Conservation (phyloP, 2,329 filamentous ascomycete species). For the Talaromyces sp. region DNA sequence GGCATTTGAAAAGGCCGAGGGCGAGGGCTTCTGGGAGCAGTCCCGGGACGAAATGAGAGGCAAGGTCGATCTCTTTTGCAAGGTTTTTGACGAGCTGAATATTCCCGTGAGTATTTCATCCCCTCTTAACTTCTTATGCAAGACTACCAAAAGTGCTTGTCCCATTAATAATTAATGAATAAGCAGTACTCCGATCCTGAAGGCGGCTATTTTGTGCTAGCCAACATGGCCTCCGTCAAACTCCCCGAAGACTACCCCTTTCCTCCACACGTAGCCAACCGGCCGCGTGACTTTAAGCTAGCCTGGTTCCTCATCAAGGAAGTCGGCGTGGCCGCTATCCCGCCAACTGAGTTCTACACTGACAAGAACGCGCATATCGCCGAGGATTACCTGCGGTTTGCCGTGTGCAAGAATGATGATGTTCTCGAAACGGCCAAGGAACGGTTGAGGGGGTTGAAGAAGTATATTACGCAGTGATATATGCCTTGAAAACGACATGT, state of each 20-base stretch:
- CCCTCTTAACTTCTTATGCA: background rate
- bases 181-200: constrained; percentile 77
- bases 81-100: constrained; percentile 69
- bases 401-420: constrained; percentile 91
- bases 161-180: constrained; percentile 6
- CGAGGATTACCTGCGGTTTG: constrained; percentile 90
- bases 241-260: constrained; percentile 82
- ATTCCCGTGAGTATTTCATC: constrained; percentile 55
- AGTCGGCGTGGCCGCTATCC: constrained; percentile 90
- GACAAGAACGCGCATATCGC: constrained; percentile 76
- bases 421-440: constrained; percentile 77
- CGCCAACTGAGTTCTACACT: constrained; percentile 96
- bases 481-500: background rate
- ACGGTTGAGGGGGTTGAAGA: constrained; percentile 66
- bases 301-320: constrained; percentile 97
- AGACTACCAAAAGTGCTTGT: background rate
- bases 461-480: constrained; percentile 53
- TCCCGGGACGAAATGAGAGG: constrained; percentile 81
- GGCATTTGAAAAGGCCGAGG: constrained; percentile 86
- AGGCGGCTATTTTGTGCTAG: constrained; percentile 95
- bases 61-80: constrained; percentile 84
- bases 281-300: constrained; percentile 90
- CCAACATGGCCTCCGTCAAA: constrained; percentile 84
- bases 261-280: constrained; percentile 77
- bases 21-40: constrained; percentile 79